These are phyloP conservation scores for Wakefieldia striispora DNA, from an alignment of 768 basidiomycete species.

Conservation along the genomic window DNA sequence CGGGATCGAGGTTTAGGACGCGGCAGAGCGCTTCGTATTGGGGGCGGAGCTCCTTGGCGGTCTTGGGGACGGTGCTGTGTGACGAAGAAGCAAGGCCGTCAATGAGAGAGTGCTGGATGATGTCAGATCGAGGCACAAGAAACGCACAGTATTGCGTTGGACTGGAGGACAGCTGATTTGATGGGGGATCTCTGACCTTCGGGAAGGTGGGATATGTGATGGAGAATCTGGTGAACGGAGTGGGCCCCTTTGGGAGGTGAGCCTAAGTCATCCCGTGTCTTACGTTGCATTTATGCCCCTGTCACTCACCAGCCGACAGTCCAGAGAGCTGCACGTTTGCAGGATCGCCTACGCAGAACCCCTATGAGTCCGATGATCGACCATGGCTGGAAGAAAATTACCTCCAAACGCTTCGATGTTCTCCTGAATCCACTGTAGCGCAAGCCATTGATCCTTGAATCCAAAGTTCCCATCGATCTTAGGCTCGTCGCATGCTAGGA, in stretches of 20 bases:
- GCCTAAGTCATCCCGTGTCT: neutral
- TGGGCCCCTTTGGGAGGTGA: conserved; percentile 57
- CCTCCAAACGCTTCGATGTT: conserved; percentile 73
- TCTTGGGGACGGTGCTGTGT: conserved; percentile 54
- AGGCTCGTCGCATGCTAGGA: conserved; percentile 65
- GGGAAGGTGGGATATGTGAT: conserved; percentile 64
- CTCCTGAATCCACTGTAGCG: conserved; percentile 65
- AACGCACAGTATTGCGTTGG: conserved; percentile 69
- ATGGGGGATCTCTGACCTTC: conserved; percentile 58
- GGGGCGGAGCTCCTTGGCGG: conserved; percentile 51
- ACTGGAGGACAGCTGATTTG: conserved; percentile 63
- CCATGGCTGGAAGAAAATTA: conserved; percentile 14
- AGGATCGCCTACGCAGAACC: conserved; percentile 48
- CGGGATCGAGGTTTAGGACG: conserved; percentile 54
- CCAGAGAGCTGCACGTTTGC: conserved; percentile 61
- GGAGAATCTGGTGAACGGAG: conserved; percentile 71
- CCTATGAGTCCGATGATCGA: neutral
- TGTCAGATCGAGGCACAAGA: neutral
- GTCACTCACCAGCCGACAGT: conserved; percentile 60
- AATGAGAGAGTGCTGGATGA: neutral
- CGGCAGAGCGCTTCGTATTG: conserved; percentile 66
- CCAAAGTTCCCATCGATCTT: conserved; percentile 71
- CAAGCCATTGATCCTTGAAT: conserved; percentile 84
- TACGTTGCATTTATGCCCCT: neutral
- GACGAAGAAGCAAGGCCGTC: neutral